Conservation (phyloP, 768 basidiomycete genomes). For the Steccherinum ochraceum region DNA sequence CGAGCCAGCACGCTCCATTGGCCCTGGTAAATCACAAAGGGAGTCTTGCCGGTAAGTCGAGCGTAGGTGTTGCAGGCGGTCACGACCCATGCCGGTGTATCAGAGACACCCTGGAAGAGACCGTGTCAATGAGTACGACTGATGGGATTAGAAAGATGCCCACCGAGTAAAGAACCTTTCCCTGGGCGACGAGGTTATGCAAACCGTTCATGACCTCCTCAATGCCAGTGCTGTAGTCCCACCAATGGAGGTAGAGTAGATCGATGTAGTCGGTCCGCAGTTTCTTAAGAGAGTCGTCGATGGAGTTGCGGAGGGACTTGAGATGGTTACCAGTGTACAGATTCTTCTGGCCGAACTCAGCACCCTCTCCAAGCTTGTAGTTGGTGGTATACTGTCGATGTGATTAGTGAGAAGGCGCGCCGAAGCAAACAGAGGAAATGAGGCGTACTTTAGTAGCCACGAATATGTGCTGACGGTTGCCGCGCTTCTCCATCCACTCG, state of each 20-base stretch:
- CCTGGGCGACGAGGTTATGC: slow-evolving; percentile 28
- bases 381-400: slow-evolving; percentile 3
- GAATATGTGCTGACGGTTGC: slow-evolving; percentile 35
- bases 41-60: slow-evolving; percentile 28
- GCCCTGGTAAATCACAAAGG: slow-evolving; percentile 35
- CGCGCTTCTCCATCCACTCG: slow-evolving; percentile 36
- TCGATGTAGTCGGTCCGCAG: slow-evolving; percentile 35
- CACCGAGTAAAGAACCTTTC: slow-evolving; percentile 33
- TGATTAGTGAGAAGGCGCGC: too few species aligned
- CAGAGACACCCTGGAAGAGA: slow-evolving; percentile 12
- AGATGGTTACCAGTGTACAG: slow-evolving; percentile 27
- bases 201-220: slow-evolving; percentile 32
- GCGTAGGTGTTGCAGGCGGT: slow-evolving; percentile 34
- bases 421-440: neutral
- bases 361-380: slow-evolving; percentile 6
- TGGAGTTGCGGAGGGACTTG: slow-evolving; percentile 26
- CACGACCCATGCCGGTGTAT: slow-evolving; percentile 29
- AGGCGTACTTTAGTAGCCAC: slow-evolving; percentile 31
- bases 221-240: slow-evolving; percentile 32
- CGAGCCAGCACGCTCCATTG: slow-evolving; percentile 21
- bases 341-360: neutral
- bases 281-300: slow-evolving; percentile 26
- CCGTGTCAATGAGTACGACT: too few species aligned
- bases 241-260: slow-evolving; percentile 33
- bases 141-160: too few species aligned